Evolutionary conservation across 192 early-diverging fungal genomes (phyloP).

Genomic region (Gigaspora rosea): DNA sequence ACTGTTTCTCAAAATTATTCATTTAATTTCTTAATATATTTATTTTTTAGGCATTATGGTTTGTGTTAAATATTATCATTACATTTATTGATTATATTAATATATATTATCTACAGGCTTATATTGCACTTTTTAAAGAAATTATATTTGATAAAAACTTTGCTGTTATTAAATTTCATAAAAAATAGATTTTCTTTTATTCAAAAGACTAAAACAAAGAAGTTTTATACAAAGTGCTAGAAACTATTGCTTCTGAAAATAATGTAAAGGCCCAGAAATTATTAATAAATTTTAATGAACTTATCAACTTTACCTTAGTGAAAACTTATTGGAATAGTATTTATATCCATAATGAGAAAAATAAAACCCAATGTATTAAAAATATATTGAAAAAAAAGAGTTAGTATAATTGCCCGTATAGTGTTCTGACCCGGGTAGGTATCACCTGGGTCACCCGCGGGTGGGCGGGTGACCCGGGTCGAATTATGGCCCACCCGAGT

Average conservation of each 20-base stretch:
- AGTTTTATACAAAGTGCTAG: conserved; percentile 13
- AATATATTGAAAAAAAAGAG: conserved; percentile 26
- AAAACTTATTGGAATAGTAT: conserved; percentile 11
- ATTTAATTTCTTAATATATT: background rate
- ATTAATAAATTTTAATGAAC: conserved; percentile 21
- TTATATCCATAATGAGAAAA: conserved; percentile 15
- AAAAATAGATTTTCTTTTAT: conserved; percentile 24
- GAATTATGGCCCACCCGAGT: no score
- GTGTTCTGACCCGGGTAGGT: no score
- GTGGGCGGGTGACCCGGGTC: no score
- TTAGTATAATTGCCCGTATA: conserved; percentile 16
- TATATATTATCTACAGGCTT: conserved; percentile 29
- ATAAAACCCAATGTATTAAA: conserved; percentile 14
- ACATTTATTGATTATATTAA: conserved; percentile 22
- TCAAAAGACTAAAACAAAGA: conserved; percentile 23
- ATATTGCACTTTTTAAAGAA: conserved; percentile 30
- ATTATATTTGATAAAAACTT: conserved; percentile 21
- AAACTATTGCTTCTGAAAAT: conserved; percentile 24
- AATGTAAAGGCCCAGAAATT: conserved; percentile 5
- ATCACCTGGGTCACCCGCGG: no score
- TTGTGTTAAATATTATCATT: conserved; percentile 5
- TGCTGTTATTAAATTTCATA: conserved; percentile 16
- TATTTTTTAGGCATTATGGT: conserved; percentile 30
- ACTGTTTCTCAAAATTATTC: background rate
- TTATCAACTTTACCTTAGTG: conserved; percentile 22